Conservation (phyloP, 1,284 basidiomycete genomes). For the Phellinidium pouzarii region DNA sequence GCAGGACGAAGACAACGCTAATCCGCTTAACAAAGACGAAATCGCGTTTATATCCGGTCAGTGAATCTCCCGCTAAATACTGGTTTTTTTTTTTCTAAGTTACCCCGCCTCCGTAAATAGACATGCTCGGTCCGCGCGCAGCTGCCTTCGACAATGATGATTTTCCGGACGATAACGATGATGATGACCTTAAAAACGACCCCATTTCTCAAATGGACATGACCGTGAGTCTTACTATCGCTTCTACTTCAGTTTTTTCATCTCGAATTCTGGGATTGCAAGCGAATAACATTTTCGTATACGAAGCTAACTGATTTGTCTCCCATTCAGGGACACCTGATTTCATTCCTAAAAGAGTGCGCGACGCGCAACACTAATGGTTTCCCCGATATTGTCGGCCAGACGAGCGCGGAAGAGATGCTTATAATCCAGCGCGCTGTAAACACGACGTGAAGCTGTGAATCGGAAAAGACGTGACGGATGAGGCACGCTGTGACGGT, state of each 20-base stretch:
- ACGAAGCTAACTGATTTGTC: constrained; percentile 9
- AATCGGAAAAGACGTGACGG: neutral
- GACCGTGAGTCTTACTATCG: constrained; percentile 45
- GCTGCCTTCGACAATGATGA: constrained; percentile 69
- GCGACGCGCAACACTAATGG: constrained; percentile 59
- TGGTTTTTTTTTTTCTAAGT: neutral
- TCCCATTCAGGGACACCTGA: constrained; percentile 51
- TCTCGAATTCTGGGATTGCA: too few species aligned
- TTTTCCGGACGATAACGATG: constrained; percentile 60
- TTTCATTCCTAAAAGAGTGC: constrained; percentile 64
- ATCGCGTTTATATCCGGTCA: constrained; percentile 50
- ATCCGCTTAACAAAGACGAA: constrained; percentile 54
- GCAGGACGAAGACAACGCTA: constrained; percentile 67
- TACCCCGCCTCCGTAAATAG: constrained; percentile 22
- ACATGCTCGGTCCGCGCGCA: constrained; percentile 62
- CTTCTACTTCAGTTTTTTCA: neutral
- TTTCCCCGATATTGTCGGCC: constrained; percentile 59
- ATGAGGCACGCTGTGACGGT: neutral
- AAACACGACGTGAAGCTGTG: constrained; percentile 2
- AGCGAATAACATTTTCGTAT: too few species aligned
- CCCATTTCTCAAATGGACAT: constrained; percentile 86
- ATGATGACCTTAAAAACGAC: constrained; percentile 85
- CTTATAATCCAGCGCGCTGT: constrained; percentile 58
- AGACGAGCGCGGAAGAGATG: constrained; percentile 64
- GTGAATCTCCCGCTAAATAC: neutral